These are phyloP conservation scores for Candida germanica DNA, from an alignment of 805 yeast genomes.

Conservation along the genomic window DNA sequence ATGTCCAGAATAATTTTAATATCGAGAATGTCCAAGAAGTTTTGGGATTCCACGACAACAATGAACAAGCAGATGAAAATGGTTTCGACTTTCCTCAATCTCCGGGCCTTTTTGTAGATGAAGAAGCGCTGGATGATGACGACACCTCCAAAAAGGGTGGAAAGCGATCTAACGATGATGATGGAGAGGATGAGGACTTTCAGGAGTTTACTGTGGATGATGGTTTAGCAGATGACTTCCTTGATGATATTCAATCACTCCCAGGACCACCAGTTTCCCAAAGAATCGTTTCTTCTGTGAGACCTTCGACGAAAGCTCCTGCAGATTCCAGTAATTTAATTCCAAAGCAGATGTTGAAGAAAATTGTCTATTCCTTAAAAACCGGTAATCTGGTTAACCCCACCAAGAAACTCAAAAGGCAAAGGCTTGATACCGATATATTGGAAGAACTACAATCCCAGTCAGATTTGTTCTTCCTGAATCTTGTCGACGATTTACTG, in stretches of 20 bases:
- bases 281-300: too few relatives aligned
- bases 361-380: conserved; percentile 14
- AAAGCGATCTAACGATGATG: conserved; percentile 1
- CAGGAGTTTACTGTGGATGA: neutral
- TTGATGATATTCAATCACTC: too few relatives aligned
- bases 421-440: conserved; percentile 13
- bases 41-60: too few relatives aligned
- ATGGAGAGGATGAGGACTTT: neutral
- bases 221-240: too few relatives aligned
- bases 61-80: too few relatives aligned
- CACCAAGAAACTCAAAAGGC: conserved; percentile 1
- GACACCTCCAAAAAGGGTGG: neutral
- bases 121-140: too few relatives aligned
- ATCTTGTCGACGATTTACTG: conserved; percentile 29
- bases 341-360: conserved; percentile 17
- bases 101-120: too few relatives aligned
- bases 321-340: conserved; percentile 1
- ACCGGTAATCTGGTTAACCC: neutral
- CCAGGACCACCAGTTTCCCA: too few relatives aligned
- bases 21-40: too few relatives aligned
- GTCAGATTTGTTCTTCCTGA: conserved; percentile 29
- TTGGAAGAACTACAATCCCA: conserved; percentile 22
- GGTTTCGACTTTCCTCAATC: too few relatives aligned
- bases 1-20: neutral
- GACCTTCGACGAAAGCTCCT: too few relatives aligned